phyloP scores from a whole-genome alignment of 176 grass and related monocot genomes.

The Musa itinerans region DNA sequence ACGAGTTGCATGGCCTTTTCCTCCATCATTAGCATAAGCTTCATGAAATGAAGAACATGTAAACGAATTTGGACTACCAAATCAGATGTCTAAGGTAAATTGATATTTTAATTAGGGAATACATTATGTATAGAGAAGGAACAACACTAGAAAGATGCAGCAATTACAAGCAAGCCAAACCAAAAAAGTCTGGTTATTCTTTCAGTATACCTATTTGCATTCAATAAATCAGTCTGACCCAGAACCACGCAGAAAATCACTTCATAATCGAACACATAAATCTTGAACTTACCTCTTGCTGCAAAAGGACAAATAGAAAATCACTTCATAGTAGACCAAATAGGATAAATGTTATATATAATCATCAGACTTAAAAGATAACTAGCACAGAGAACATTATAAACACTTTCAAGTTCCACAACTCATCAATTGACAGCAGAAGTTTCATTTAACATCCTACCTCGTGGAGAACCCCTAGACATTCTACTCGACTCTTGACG shows the following conservation, averaged over 20 bases:
- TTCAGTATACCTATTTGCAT: constrained; percentile 30
- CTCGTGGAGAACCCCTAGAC: constrained; percentile 77
- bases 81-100: constrained; percentile 42
- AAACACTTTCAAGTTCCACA: constrained; percentile 16
- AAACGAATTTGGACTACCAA: constrained; percentile 48
- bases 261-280: constrained; percentile 59
- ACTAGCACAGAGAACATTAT: constrained; percentile 28
- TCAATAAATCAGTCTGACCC: constrained; percentile 44
- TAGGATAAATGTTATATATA: background rate
- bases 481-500: constrained; percentile 38
- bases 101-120: constrained; percentile 43
- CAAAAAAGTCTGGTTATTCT: constrained; percentile 29
- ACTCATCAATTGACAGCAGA: constrained; percentile 23
- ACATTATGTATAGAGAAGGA: constrained; percentile 36
- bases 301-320: constrained; percentile 36
- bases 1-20: constrained; percentile 46
- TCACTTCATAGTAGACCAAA: background rate
- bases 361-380: constrained; percentile 28
- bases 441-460: constrained; percentile 40
- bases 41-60: constrained; percentile 83
- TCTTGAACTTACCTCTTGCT: constrained; percentile 97
- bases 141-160: constrained; percentile 41
- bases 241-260: constrained; percentile 45
- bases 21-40: constrained; percentile 84
- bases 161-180: constrained; percentile 40